Percentiles rank a stretch among this genome's conserved stretches.
phyloP scores from a whole-genome alignment of 148 eudicot species.

The Vaccinium vitisidaea region DNA sequence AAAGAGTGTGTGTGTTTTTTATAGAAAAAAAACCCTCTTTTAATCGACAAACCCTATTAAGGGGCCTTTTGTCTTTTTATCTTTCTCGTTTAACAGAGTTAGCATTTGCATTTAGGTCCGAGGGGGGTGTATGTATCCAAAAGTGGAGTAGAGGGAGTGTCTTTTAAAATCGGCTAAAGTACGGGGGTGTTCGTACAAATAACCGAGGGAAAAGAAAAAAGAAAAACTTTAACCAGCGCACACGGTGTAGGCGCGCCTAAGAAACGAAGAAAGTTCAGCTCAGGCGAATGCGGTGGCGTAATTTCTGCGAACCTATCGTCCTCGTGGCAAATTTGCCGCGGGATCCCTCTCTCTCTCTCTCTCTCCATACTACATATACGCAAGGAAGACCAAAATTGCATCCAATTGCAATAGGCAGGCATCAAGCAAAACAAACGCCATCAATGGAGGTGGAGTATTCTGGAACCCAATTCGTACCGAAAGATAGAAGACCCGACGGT shows the following conservation, averaged over 20 bases:
- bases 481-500: constrained; percentile 69
- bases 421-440: background rate
- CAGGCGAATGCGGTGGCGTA: constrained; percentile 2
- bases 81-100: no score
- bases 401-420: background rate
- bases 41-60: no score
- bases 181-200: no score
- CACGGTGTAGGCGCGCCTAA: constrained; percentile 14
- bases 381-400: background rate
- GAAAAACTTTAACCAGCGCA: background rate
- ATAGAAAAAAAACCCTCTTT: no score
- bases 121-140: no score
- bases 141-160: no score
- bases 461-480: constrained; percentile 15
- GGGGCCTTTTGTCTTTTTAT: no score
- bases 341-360: constrained; percentile 14
- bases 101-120: no score
- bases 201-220: no score
- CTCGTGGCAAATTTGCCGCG: background rate
- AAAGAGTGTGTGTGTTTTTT: no score
- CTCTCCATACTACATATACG: background rate
- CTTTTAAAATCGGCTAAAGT: no score
- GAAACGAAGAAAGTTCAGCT: constrained; percentile 10
- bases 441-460: constrained; percentile 33
- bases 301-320: constrained; percentile 11